phyloP scores from a whole-genome alignment of 2,329 filamentous ascomycete genomes.

The Aureobasidium sp. region DNA sequence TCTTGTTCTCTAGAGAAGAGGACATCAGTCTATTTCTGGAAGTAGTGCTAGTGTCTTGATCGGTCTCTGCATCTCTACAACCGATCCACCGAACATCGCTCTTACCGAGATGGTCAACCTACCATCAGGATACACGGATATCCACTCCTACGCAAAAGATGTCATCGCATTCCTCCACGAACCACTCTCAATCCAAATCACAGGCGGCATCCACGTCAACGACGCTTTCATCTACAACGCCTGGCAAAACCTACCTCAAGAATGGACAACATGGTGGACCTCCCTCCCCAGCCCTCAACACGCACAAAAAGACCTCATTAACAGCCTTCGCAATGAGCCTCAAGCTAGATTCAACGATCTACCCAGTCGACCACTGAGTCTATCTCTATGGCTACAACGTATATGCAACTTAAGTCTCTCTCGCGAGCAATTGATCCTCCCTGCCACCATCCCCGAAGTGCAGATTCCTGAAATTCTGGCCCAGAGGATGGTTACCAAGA shows the following conservation, averaged over 20 bases:
- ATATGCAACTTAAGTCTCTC: constrained; percentile 11
- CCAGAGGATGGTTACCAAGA: constrained; percentile 13
- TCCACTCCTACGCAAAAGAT: constrained; percentile 6
- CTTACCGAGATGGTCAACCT: background rate
- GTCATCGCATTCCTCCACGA: constrained; percentile 12
- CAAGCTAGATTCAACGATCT: background rate
- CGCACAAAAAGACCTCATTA: constrained; percentile 14
- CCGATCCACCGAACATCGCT: too few species aligned
- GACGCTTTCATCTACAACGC: constrained; percentile 15
- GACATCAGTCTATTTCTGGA: too few species aligned
- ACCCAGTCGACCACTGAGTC: constrained; percentile 3
- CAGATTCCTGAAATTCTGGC: constrained; percentile 5
- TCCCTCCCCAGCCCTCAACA: constrained; percentile 1
- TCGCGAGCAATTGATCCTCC: constrained; percentile 10
- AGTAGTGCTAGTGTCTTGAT: too few species aligned
- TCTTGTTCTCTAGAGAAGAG: too few species aligned
- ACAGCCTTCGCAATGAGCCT: constrained; percentile 2
- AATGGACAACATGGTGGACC: constrained; percentile 14
- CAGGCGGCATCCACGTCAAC: constrained; percentile 16
- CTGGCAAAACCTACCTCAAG: constrained; percentile 10
- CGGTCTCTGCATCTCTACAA: too few species aligned
- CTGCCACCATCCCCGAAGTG: background rate
- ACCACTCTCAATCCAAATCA: constrained; percentile 13
- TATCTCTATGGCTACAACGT: constrained; percentile 12
- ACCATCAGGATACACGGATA: background rate